These are phyloP conservation scores for Daldinia loculata DNA, from an alignment of 495 filamentous ascomycete genomes.

Conservation along the genomic window DNA sequence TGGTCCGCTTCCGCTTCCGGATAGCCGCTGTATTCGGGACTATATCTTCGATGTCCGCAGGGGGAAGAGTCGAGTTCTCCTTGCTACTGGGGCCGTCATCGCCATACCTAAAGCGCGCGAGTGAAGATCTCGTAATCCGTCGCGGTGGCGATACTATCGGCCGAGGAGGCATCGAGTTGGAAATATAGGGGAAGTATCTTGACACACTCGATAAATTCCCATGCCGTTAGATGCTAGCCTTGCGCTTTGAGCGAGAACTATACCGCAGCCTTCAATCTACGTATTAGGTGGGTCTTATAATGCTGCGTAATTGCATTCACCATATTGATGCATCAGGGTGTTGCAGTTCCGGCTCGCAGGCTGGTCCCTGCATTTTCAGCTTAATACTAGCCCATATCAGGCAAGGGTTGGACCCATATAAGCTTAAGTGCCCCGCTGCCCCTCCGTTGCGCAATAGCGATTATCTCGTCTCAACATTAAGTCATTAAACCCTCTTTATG, in stretches of 20 bases:
- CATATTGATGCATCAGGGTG: background rate
- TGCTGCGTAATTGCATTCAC: background rate
- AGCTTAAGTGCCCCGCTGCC: background rate
- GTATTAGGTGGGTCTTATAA: background rate
- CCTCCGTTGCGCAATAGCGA: background rate
- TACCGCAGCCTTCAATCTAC: background rate
- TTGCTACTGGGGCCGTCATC: slow-evolving; percentile 44
- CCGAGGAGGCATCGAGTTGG: slow-evolving; percentile 36
- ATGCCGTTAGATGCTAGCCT: slow-evolving; percentile 48
- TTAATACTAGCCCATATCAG: background rate
- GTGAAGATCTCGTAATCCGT: slow-evolving; percentile 58
- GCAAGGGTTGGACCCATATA: background rate
- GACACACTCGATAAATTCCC: slow-evolving; percentile 68
- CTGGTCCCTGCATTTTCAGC: slow-evolving; percentile 25
- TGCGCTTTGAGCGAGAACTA: no score
- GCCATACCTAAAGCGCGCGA: slow-evolving; percentile 55
- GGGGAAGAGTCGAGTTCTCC: slow-evolving; percentile 30
- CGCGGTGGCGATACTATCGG: slow-evolving; percentile 45
- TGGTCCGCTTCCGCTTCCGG: slow-evolving; percentile 64
- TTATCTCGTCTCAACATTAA: background rate
- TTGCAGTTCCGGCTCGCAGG: slow-evolving; percentile 5
- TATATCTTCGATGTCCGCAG: slow-evolving; percentile 70
- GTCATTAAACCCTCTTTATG: background rate
- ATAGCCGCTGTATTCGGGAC: slow-evolving; percentile 52
- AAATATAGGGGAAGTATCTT: slow-evolving; percentile 60